A percentile compares a stretch with the other conserved stretches of the same genome.
Conservation (phyloP, 208 protist species). For the Leishmania amazonensis region DNA sequence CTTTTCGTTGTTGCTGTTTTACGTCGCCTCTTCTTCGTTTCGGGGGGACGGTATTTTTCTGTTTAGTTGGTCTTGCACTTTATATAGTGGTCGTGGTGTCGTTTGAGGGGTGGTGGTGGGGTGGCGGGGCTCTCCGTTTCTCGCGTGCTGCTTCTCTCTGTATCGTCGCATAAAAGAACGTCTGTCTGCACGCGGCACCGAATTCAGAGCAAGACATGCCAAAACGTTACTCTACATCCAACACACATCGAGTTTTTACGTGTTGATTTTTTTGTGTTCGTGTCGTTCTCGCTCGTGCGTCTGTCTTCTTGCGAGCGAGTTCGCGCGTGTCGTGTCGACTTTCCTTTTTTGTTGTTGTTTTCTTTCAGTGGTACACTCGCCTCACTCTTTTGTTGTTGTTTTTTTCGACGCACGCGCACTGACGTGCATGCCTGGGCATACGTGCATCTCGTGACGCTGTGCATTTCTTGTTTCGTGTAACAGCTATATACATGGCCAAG, state of each 20-base stretch:
- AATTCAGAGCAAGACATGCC: background rate
- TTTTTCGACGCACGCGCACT: background rate
- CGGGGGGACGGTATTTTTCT: background rate
- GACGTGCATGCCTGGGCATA: background rate
- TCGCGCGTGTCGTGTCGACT: background rate
- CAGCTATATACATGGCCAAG: background rate
- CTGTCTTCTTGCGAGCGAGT: background rate
- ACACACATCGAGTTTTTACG: background rate
- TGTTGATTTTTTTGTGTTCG: background rate
- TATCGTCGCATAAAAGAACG: background rate
- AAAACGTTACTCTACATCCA: background rate
- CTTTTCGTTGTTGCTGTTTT: background rate
- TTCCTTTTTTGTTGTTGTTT: background rate
- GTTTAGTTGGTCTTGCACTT: background rate
- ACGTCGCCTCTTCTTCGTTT: background rate
- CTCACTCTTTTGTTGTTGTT: background rate
- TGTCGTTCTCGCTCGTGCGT: background rate
- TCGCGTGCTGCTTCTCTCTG: background rate
- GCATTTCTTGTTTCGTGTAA: background rate
- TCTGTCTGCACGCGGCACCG: background rate
- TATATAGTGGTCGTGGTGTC: background rate
- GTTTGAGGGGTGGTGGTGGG: background rate
- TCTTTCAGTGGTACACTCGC: background rate
- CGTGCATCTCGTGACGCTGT: background rate
- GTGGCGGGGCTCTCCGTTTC: background rate